Conservation (phyloP, 306 rosid species). For the Dryas octopetala region DNA sequence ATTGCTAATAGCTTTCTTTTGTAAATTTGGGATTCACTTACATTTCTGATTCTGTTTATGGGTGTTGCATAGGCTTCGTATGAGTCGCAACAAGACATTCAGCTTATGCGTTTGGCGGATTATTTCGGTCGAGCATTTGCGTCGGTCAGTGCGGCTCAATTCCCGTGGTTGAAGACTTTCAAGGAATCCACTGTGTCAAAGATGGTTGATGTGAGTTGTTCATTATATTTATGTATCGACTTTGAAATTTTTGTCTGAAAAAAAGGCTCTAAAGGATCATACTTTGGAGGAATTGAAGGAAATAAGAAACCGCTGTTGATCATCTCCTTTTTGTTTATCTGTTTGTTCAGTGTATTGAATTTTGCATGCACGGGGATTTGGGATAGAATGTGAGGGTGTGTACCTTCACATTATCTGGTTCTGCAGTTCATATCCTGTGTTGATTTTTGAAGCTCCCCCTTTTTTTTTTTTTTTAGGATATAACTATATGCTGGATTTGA, state of each 20-base stretch:
- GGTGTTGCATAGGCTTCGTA: conserved; percentile 45
- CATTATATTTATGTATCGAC: neutral
- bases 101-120: conserved; percentile 77
- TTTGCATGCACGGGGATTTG: conserved; percentile 13
- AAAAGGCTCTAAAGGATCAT: neutral
- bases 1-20: neutral
- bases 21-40: conserved; percentile 5
- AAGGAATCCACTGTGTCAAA: conserved; percentile 57
- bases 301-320: neutral
- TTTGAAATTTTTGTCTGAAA: conserved; percentile 7
- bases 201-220: conserved; percentile 63
- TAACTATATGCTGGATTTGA: neutral
- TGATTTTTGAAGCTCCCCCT: neutral
- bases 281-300: neutral
- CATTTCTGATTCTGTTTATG: neutral
- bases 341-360: neutral
- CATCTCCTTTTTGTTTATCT: neutral
- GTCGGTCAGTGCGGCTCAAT: conserved; percentile 57
- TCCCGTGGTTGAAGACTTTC: conserved; percentile 77
- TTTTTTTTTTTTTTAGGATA: neutral
- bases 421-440: neutral
- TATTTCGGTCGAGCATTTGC: conserved; percentile 68
- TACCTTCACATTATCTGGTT: neutral
- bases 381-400: neutral
- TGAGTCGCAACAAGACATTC: conserved; percentile 61